Percentiles rank a stretch among this genome's conserved stretches.
phyloP scores from a whole-genome alignment of 73 alveolate species.

The Chromera velia region DNA sequence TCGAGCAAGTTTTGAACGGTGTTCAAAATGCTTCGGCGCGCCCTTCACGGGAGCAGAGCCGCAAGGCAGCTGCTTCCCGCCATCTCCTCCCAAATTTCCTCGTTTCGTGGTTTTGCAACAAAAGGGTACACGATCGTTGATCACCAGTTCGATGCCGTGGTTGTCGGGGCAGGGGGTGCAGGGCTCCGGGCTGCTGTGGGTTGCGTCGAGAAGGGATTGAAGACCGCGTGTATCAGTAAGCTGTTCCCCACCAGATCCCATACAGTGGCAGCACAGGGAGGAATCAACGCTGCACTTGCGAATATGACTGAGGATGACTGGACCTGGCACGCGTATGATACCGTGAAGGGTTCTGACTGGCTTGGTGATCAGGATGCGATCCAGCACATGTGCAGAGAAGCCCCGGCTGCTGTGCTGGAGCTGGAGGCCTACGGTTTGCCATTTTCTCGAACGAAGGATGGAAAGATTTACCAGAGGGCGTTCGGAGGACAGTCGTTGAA shows the following conservation, averaged over 20 bases:
- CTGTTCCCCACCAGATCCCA: slow-evolving; percentile 92
- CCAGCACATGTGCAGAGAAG: slow-evolving; percentile 84
- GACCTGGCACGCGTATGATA: slow-evolving; percentile 93
- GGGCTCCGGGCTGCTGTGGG: slow-evolving; percentile 96
- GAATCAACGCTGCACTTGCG: slow-evolving; percentile 88
- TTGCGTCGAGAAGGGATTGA: slow-evolving; percentile 82
- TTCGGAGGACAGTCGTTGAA: slow-evolving; percentile 84
- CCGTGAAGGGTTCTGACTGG: slow-evolving; percentile 71
- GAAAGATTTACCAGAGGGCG: slow-evolving; percentile 87
- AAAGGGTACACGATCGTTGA: slow-evolving; percentile 56
- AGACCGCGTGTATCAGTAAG: slow-evolving; percentile 88
- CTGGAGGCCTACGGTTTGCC: slow-evolving; percentile 87
- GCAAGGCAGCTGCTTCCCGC: too few relatives aligned
- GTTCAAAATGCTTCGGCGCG: too few relatives aligned
- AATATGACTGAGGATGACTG: slow-evolving; percentile 91
- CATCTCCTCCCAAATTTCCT: too few relatives aligned
- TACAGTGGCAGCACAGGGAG: slow-evolving; percentile 91
- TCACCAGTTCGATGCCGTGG: slow-evolving; percentile 61
- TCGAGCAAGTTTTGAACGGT: too few relatives aligned
- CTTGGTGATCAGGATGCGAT: slow-evolving; percentile 91
- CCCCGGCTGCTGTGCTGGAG: slow-evolving; percentile 82
- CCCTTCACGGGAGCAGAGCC: too few relatives aligned
- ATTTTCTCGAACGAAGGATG: slow-evolving; percentile 86
- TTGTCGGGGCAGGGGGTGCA: slow-evolving; percentile 70
- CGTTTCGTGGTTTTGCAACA: too few relatives aligned